Conservation (phyloP, 768 basidiomycete species). For the Boletus rubescentipes region DNA sequence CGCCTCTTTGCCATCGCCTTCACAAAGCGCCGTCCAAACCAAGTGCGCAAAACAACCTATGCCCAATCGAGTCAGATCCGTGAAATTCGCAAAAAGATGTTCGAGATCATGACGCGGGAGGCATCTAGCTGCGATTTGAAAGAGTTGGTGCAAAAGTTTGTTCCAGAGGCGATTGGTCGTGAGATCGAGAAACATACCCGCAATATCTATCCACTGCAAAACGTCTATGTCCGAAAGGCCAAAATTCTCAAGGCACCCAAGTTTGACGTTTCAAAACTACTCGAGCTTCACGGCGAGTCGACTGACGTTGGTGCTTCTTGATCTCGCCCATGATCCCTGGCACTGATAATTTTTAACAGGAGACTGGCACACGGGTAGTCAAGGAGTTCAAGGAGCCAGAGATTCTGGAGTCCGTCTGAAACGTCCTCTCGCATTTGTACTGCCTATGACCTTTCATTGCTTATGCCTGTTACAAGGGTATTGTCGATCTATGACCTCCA, state of each 20-base stretch:
- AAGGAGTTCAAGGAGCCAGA: slow-evolving; percentile 99
- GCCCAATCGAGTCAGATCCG: slow-evolving; percentile 93
- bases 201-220: slow-evolving; percentile 98
- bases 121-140: slow-evolving; percentile 94
- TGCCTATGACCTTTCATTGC: slow-evolving; percentile 28
- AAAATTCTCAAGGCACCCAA: slow-evolving; percentile 99
- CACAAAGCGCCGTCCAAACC: slow-evolving; percentile 94
- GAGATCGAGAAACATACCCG: slow-evolving; percentile 98
- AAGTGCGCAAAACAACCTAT: slow-evolving; percentile 99
- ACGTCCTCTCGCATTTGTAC: slow-evolving; percentile 37
- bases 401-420: slow-evolving; percentile 88
- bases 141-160: slow-evolving; percentile 98
- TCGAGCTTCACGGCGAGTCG: slow-evolving; percentile 95
- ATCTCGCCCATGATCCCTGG: background rate
- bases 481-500: slow-evolving; percentile 37
- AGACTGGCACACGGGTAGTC: slow-evolving; percentile 90
- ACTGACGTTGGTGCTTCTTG: slow-evolving; percentile 65
- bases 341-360: slow-evolving; percentile 45
- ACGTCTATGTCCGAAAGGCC: slow-evolving; percentile 98
- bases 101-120: slow-evolving; percentile 97
- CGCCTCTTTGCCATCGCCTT: slow-evolving; percentile 99
- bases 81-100: slow-evolving; percentile 99
- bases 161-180: slow-evolving; percentile 97
- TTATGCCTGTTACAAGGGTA: slow-evolving; percentile 39
- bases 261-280: slow-evolving; percentile 91